Evolutionary conservation across 805 yeast genomes (phyloP).

Genomic region (Candida sanyiensis): DNA sequence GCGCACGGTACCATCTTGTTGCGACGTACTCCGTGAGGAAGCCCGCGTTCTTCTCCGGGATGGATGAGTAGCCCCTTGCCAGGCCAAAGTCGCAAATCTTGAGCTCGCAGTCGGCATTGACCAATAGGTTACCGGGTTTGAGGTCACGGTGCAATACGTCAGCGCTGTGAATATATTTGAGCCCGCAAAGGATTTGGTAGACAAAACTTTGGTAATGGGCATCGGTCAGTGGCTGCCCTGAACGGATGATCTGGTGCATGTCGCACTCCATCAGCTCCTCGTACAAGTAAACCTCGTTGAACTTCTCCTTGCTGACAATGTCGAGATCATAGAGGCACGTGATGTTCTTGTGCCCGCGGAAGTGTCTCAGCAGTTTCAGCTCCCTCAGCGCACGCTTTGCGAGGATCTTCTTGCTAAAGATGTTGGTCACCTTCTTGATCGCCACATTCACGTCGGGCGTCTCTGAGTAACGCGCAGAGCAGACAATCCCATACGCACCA

Average conservation of each 20-base stretch:
- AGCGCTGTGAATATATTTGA: constrained; percentile 84
- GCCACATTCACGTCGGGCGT: constrained; percentile 80
- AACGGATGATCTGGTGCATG: constrained; percentile 93
- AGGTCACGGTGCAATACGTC: constrained; percentile 91
- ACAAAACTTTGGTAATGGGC: constrained; percentile 91
- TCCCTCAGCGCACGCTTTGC: constrained; percentile 92
- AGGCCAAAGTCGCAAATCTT: constrained; percentile 96
- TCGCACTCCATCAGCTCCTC: constrained; percentile 99
- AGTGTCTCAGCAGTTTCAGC: constrained; percentile 81
- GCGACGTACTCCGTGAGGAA: constrained; percentile 97
- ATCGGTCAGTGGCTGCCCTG: constrained; percentile 90
- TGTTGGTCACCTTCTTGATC: constrained; percentile 91
- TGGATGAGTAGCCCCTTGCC: constrained; percentile 84
- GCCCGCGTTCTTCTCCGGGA: constrained; percentile 83
- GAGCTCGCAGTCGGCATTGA: constrained; percentile 94
- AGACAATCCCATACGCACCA: constrained; percentile 96
- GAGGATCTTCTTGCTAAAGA: constrained; percentile 83
- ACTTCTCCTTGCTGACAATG: constrained; percentile 63
- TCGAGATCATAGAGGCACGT: constrained; percentile 94
- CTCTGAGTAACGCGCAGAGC: constrained; percentile 81
- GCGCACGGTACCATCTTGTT: constrained; percentile 98
- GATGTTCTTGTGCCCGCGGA: constrained; percentile 93
- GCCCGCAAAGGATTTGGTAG: constrained; percentile 87
- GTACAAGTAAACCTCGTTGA: constrained; percentile 87
- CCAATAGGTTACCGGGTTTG: constrained; percentile 89